Conservation (phyloP, 441 rosid species). For the Pelargonium citronellum region DNA sequence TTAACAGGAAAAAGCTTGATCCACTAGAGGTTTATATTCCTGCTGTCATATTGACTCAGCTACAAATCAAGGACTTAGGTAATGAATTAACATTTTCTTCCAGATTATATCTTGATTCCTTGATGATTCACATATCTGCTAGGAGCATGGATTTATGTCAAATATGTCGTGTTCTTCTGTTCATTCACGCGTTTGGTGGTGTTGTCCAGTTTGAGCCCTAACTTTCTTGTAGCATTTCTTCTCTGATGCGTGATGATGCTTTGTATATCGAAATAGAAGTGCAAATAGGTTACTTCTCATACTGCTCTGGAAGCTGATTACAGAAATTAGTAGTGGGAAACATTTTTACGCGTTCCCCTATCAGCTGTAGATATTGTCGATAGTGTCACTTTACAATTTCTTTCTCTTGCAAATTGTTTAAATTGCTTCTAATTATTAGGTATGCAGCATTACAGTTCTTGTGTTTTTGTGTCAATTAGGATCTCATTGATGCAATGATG, state of each 20-base stretch:
- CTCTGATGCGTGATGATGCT: background rate
- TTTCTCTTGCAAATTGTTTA: background rate
- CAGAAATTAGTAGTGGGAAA: background rate
- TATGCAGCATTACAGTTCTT: background rate
- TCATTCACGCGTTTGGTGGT: background rate
- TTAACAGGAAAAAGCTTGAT: constrained; percentile 69
- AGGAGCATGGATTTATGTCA: background rate
- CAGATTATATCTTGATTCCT: background rate
- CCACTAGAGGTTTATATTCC: constrained; percentile 72
- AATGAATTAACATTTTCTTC: constrained; percentile 13
- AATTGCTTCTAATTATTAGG: background rate
- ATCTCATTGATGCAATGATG: background rate
- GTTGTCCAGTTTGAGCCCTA: background rate
- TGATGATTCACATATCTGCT: background rate
- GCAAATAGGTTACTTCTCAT: background rate
- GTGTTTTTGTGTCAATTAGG: background rate
- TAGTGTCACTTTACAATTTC: background rate
- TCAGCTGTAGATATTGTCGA: background rate
- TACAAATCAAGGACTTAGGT: constrained; percentile 71
- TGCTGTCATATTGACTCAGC: constrained; percentile 61
- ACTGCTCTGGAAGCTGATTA: background rate
- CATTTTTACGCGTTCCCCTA: background rate
- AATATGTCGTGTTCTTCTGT: background rate
- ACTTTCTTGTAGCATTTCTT: background rate
- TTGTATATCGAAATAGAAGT: background rate